A percentile compares a stretch with the other conserved stretches of the same genome.
These are phyloP conservation scores for Ceratocystis alfenasii DNA, from an alignment of 2,329 filamentous ascomycete genomes.

Conservation along the genomic window DNA sequence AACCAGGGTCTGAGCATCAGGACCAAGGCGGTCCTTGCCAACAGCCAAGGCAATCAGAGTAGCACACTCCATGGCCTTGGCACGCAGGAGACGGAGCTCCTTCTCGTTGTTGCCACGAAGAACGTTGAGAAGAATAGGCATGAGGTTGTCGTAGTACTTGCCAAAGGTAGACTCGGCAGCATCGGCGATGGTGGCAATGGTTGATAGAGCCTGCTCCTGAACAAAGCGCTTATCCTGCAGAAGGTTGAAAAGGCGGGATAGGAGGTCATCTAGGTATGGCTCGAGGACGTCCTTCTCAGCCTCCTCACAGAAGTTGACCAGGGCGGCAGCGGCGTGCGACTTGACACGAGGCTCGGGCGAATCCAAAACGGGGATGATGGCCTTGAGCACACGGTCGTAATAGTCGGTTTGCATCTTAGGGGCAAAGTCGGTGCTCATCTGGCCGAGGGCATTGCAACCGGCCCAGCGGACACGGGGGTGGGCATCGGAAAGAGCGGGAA, in stretches of 20 bases:
- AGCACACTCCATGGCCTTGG: conserved; percentile 98
- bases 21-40: conserved; percentile 80
- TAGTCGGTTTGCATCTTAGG: conserved; percentile 97
- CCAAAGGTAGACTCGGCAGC: conserved; percentile 89
- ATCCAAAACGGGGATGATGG: conserved; percentile 83
- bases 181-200: conserved; percentile 97
- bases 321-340: conserved; percentile 89
- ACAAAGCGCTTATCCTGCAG: conserved; percentile 91
- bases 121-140: conserved; percentile 88
- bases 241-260: conserved; percentile 75
- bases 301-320: conserved; percentile 98
- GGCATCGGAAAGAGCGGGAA: conserved; percentile 76
- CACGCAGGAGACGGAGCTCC: conserved; percentile 78
- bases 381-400: conserved; percentile 73
- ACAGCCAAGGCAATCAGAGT: conserved; percentile 92
- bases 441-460: conserved; percentile 93
- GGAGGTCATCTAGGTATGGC: conserved; percentile 79
- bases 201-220: conserved; percentile 93
- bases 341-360: conserved; percentile 88
- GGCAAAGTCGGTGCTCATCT: conserved; percentile 99
- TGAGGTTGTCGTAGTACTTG: conserved; percentile 89
- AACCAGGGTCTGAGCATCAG: conserved; percentile 76
- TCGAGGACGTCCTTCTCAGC: conserved; percentile 85
- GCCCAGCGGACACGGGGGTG: conserved; percentile 95
- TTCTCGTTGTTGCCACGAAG: conserved; percentile 83